Conservation (phyloP, 176 grass and related monocot genomes). For the Canna indica region DNA sequence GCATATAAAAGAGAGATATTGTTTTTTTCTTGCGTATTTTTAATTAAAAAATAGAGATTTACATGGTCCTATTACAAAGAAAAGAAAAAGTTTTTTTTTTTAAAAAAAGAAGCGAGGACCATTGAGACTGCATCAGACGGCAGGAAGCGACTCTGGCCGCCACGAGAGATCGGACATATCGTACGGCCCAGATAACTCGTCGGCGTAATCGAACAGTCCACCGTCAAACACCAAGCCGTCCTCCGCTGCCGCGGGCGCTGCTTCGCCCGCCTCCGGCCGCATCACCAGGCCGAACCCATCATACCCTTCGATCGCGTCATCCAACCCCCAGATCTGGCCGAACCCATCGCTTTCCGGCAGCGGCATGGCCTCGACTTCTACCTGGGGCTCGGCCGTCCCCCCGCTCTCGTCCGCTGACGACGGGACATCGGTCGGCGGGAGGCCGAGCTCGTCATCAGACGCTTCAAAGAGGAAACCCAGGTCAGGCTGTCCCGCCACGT, state of each 20-base stretch:
- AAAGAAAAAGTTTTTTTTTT: not conserved
- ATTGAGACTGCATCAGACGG: not conserved
- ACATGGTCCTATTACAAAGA: not conserved
- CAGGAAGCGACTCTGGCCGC: constrained; percentile 4
- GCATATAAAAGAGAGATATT: too few relatives aligned
- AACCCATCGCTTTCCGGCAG: not conserved
- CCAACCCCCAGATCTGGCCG: constrained; percentile 17
- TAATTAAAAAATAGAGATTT: not conserved
- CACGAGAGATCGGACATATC: constrained; percentile 7
- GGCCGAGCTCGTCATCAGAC: constrained; percentile 18
- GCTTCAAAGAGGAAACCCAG: constrained; percentile 13
- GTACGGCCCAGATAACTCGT: not conserved
- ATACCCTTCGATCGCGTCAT: not conserved
- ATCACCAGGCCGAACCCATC: not conserved
- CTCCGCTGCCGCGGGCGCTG: not conserved
- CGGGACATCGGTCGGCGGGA: constrained; percentile 1
- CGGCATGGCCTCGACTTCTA: not conserved
- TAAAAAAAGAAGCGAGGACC: not conserved
- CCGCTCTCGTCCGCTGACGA: not conserved
- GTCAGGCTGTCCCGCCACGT: not conserved
- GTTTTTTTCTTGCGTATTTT: not conserved
- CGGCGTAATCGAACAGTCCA: not conserved
- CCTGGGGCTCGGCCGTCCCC: not conserved
- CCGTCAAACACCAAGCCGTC: not conserved
- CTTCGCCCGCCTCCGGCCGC: not conserved